These are phyloP conservation scores for Musa acuminata DNA, from an alignment of 176 grass and related monocot species.

Conservation along the genomic window DNA sequence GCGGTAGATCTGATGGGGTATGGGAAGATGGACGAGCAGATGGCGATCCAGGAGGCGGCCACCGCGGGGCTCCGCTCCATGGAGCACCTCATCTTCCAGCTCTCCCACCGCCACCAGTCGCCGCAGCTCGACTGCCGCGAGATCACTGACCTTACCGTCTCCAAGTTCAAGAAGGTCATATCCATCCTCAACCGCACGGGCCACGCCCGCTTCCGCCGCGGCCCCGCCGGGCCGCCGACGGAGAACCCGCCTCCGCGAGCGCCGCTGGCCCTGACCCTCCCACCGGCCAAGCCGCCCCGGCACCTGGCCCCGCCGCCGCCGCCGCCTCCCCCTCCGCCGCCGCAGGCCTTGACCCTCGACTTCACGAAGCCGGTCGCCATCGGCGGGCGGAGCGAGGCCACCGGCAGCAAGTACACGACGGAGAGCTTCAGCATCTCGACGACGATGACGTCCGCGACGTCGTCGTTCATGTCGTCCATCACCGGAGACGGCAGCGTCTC, in stretches of 20 bases:
- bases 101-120: conserved; percentile 23
- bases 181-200: conserved; percentile 79
- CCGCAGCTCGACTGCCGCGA: conserved; percentile 38
- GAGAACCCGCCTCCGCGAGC: not conserved
- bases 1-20: conserved; percentile 42
- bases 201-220: conserved; percentile 72
- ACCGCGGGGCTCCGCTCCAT: conserved; percentile 49
- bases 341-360: conserved; percentile 31
- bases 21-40: conserved; percentile 45
- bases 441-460: conserved; percentile 25
- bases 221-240: conserved; percentile 21
- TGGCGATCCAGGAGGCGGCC: conserved; percentile 67
- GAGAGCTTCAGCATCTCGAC: conserved; percentile 35
- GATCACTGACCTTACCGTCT: conserved; percentile 62
- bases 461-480: conserved; percentile 63
- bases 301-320: no score
- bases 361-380: conserved; percentile 20
- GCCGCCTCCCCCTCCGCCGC: no score
- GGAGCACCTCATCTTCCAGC: conserved; percentile 56
- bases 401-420: not conserved
- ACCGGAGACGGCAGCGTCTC: conserved; percentile 74
- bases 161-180: conserved; percentile 74
- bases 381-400: not conserved
- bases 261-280: not conserved
- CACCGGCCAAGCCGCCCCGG: conserved; percentile 1